Evolutionary conservation across 441 rosid genomes (phyloP), one percentile per base, ranked within the genome.

Genomic region (Omphalea diandra): DNA sequence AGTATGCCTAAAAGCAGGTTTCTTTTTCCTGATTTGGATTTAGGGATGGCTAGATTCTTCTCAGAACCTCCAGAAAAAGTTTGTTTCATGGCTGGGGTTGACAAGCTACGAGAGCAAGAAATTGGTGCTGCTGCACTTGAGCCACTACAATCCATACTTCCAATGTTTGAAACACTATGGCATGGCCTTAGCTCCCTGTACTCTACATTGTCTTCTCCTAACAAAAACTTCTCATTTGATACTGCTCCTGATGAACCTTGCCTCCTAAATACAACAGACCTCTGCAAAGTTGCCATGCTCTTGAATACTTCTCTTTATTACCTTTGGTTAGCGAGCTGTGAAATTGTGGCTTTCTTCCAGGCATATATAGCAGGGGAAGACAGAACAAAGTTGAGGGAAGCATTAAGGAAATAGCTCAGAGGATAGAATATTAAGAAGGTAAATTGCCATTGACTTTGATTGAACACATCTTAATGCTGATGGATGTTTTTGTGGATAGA

Each of bases 161-260:
- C 47, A 32, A 46, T 54, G 27, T 57, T 70, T 53, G 65, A 73
- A 27, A 74, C 44, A 44, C 77, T 81, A 52, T 71, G 75, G 68
- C 78, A 76, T 0, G 73, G 69, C 66, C 77, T 75, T 14, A 78
- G 73, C 22, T 71, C 77, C 38, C 71, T 73, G 36, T 59, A 50
- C 11, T 62, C 75, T 0, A 63, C 71, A 70, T 55, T 53, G 4
- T 78, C 76, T n/a, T 73, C 73, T 10, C 52, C 64, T 15, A 58
- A 20, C 3, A 8, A 14, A 12, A 5, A 62, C 46, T 55, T 67
- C 2, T 60, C 79, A 31, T 78, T 69, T 78, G 80, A 81, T 22
- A 71, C 80, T 3, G 53, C 26, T 40, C 80, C 80, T 0, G 82
- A 81, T n/a, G 82, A 81, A 4, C 84, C 84, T 56, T 81, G 72